Evolutionary conservation across 345 rosid genomes (phyloP), one percentile per base, ranked within the genome.

Genomic region (Citrus cavaleriei): DNA sequence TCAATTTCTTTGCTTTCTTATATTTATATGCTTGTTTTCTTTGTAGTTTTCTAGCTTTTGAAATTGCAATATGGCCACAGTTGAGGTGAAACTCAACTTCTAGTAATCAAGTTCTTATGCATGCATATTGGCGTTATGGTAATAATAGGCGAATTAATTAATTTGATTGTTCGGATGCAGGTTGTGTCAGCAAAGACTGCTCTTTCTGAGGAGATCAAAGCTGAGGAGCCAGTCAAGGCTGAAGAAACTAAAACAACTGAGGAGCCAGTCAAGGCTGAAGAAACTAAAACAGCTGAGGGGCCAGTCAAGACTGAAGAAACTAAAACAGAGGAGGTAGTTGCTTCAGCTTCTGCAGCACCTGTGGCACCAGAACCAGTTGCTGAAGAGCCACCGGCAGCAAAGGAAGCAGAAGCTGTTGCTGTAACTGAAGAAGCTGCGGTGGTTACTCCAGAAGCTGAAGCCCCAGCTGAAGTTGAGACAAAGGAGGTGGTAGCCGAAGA

Each of bases 151-250:
- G 5, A 21, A 7, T 35, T 66, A 10, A 21, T 66, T 66, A 10
- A 21, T 66, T 35, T 34, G 35, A 12, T 3, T 42, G 30, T 24
- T 67, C n/a, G 6, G 10, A 5, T 73, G 60, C 83, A 91, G 95
- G 89, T 91, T 81, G 91, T 82, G 49, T 69, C 91, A 70, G 90
- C 78, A 55, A 79, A 81, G 69, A 71, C 81, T 40, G 90, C 90
- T 7, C 62, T 78, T 22, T 37, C 67, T 6, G 91, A 77, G 83
- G 93, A 87, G 80, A 81, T 12, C 51, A 81, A 79, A 79, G 12
- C n/a, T 27, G 86, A 87, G 65, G 86, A 85, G 59, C 3, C 77
- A 10, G 21, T 60, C 75, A 69, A 85, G 77, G 72, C 40, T 70
- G 49, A 77, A 73, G 83, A 77, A 46, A 73, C 73, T 37, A 37